Conservation (phyloP, 176 grass and related monocot species). For the Elymus sibiricus region DNA sequence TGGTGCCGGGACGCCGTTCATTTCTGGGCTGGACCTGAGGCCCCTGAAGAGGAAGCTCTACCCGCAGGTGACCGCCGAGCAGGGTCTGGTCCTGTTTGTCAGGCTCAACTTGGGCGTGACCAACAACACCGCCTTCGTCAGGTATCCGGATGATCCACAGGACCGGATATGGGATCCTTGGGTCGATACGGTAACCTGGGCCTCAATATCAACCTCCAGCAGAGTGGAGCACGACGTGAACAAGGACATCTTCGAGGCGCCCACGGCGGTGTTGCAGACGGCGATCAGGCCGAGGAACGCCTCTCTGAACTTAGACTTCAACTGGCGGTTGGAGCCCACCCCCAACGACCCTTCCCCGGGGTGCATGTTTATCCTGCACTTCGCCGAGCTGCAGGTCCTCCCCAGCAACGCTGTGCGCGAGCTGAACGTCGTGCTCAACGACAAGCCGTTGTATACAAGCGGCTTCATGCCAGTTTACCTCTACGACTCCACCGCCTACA, state of each 20-base stretch:
- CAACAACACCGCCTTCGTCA: neutral
- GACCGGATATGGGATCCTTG: slow-evolving; percentile 19
- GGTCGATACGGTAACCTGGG: neutral
- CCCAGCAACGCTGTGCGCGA: slow-evolving; percentile 5
- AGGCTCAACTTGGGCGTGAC: slow-evolving; percentile 30
- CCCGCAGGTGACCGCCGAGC: neutral
- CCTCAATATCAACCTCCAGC: slow-evolving; percentile 20
- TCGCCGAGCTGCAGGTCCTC: slow-evolving; percentile 39
- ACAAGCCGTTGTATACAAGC: neutral
- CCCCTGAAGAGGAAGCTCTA: slow-evolving; percentile 35
- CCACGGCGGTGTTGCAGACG: slow-evolving; percentile 55
- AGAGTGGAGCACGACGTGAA: neutral
- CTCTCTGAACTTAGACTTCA: slow-evolving; percentile 33
- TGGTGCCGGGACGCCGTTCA: slow-evolving; percentile 55
- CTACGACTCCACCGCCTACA: neutral
- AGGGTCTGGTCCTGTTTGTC: neutral
- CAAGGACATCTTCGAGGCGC: neutral
- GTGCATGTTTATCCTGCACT: slow-evolving; percentile 15
- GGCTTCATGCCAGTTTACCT: slow-evolving; percentile 17
- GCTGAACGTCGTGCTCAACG: slow-evolving; percentile 37
- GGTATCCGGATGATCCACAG: slow-evolving; percentile 49
- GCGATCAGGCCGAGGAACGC: slow-evolving; percentile 31
- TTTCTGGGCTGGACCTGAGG: slow-evolving; percentile 53
- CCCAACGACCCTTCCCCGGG: neutral
- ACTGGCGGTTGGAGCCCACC: neutral